Percentiles rank a stretch among this genome's conserved stretches.
phyloP scores from a whole-genome alignment of 2,329 filamentous ascomycete species.

The Fragosphaeria purpurea region DNA sequence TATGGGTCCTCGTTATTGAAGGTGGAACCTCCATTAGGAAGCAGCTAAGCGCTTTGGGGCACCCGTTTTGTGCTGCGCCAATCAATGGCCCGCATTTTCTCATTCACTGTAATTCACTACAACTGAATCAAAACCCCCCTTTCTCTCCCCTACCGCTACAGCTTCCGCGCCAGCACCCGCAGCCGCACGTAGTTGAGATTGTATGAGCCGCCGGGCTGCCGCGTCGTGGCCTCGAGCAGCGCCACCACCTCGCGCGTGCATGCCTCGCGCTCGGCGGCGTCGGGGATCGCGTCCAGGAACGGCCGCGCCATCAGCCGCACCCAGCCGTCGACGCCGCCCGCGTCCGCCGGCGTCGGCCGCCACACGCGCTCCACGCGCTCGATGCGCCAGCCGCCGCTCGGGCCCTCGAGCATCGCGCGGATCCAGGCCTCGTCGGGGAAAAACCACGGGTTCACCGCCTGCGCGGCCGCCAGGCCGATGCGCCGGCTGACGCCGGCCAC shows the following conservation, averaged over 20 bases:
- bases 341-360: constrained; percentile 49
- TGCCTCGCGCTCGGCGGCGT: constrained; percentile 35
- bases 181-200: constrained; percentile 42
- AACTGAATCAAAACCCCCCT: no score
- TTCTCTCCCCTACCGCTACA: constrained; percentile 2
- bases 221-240: constrained; percentile 44
- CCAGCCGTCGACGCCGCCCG: constrained; percentile 56
- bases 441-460: constrained; percentile 55
- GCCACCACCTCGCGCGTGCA: constrained; percentile 44
- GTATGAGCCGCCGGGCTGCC: constrained; percentile 46
- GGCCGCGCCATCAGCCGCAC: constrained; percentile 51
- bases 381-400: constrained; percentile 37
- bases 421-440: constrained; percentile 58
- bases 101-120: no score
- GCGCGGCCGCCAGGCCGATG: constrained; percentile 37
- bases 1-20: no score
- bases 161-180: constrained; percentile 13
- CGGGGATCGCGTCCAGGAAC: constrained; percentile 44
- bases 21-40: no score
- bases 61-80: no score
- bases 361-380: constrained; percentile 52
- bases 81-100: no score
- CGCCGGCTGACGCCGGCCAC: constrained; percentile 42
- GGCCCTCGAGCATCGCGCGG: constrained; percentile 28
- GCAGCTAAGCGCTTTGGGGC: no score